Evolutionary conservation across 139 green algal genomes (phyloP).

Genomic region (Picochlorum sp.): DNA sequence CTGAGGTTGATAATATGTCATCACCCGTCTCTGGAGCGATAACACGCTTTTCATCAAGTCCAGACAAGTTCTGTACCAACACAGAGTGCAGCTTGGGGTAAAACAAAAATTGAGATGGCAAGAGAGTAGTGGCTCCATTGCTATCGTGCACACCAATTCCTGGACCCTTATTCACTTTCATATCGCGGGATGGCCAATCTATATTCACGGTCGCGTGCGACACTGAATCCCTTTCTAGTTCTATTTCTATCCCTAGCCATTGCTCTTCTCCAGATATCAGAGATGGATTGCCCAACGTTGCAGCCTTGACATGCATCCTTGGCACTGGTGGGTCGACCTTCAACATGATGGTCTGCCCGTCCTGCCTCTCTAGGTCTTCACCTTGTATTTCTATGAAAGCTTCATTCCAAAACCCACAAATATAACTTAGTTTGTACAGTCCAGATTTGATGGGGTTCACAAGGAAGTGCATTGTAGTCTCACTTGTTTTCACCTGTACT

Average conservation of each 20-base stretch:
- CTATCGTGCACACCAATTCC: no score
- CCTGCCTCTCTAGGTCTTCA: neutral
- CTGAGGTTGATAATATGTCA: no score
- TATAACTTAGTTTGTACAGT: neutral
- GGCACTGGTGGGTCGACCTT: conserved; percentile 17
- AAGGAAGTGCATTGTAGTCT: neutral
- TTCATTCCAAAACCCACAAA: neutral
- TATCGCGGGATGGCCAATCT: conserved; percentile 5
- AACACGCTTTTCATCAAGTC: no score
- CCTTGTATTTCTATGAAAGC: neutral
- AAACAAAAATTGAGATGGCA: no score
- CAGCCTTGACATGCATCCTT: conserved; percentile 14
- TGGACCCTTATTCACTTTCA: neutral
- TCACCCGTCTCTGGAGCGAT: no score
- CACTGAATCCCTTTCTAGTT: conserved; percentile 26
- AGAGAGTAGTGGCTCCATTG: no score
- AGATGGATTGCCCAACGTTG: conserved; percentile 9
- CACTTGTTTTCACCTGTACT: no score
- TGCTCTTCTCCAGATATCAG: conserved; percentile 35
- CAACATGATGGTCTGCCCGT: conserved; percentile 26
- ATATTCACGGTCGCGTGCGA: conserved; percentile 8
- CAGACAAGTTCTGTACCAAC: no score
- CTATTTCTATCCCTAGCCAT: conserved; percentile 43
- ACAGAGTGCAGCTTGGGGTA: no score
- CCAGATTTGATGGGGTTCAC: neutral